Evolutionary conservation across 805 yeast genomes (phyloP).

Genomic region (Starmerella etchellsii): DNA sequence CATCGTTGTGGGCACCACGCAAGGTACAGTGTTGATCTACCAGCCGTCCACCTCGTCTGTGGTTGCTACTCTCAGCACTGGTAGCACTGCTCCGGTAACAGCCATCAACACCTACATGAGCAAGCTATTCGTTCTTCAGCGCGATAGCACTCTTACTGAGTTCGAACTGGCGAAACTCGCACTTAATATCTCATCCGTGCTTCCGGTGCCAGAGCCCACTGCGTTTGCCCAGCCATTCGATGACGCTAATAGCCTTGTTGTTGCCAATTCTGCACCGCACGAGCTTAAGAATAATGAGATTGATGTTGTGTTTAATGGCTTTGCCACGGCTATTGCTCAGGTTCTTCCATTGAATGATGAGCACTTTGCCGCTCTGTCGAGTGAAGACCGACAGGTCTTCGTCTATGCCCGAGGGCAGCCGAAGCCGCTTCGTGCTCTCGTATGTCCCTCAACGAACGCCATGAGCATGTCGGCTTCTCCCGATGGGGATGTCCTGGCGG

Average conservation of each 20-base stretch:
- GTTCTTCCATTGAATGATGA: slow-evolving; percentile 30
- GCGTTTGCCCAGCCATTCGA: not conserved
- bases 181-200: slow-evolving; percentile 24
- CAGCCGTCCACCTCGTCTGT: slow-evolving; percentile 54
- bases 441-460: slow-evolving; percentile 50
- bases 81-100: slow-evolving; percentile 5
- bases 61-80: slow-evolving; percentile 28
- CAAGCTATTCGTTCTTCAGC: slow-evolving; percentile 11
- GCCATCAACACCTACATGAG: not conserved
- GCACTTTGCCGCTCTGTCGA: slow-evolving; percentile 55
- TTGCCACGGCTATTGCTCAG: slow-evolving; percentile 51
- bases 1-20: slow-evolving; percentile 50
- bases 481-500: slow-evolving; percentile 31
- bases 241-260: slow-evolving; percentile 27
- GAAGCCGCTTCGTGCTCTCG: slow-evolving; percentile 43
- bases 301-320: slow-evolving; percentile 56
- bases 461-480: slow-evolving; percentile 26
- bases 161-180: slow-evolving; percentile 44
- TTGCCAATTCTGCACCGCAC: slow-evolving; percentile 57
- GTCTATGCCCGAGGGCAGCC: slow-evolving; percentile 42
- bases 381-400: slow-evolving; percentile 71
- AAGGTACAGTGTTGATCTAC: slow-evolving; percentile 52
- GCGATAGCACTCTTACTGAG: slow-evolving; percentile 34
- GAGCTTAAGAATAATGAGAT: slow-evolving; percentile 36
- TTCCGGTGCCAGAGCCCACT: slow-evolving; percentile 5